Conservation (phyloP, 257 asterid species). For the Solanum raphanifolium region DNA sequence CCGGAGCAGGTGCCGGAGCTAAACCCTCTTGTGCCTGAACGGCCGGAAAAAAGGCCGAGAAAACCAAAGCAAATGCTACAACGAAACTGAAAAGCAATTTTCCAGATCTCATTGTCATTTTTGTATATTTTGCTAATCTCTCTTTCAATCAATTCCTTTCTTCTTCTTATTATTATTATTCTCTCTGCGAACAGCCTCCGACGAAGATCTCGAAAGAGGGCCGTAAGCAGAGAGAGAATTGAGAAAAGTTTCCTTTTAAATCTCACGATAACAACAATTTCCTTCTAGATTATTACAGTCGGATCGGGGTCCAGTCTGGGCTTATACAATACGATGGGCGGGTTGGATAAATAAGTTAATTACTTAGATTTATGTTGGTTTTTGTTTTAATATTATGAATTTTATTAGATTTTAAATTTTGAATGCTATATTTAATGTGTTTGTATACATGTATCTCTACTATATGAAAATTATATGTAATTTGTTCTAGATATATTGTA, state of each 20-base stretch:
- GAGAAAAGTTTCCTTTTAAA: neutral
- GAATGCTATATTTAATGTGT: too few species aligned
- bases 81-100: slow-evolving; percentile 16
- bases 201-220: neutral
- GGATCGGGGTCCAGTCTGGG: neutral
- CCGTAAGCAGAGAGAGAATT: neutral
- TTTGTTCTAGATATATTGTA: too few species aligned
- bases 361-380: too few species aligned
- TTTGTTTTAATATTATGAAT: too few species aligned
- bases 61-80: slow-evolving; percentile 26
- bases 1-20: slow-evolving; percentile 65
- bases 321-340: neutral
- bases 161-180: too few species aligned
- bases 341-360: neutral
- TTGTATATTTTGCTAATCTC: neutral
- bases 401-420: neutral
- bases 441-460: too few species aligned
- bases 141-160: neutral
- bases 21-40: slow-evolving; percentile 34
- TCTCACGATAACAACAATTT: neutral
- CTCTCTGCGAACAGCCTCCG: slow-evolving; percentile 11
- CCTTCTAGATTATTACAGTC: neutral
- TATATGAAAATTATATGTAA: too few species aligned
- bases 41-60: slow-evolving; percentile 33
- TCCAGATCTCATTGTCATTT: slow-evolving; percentile 26